Evolutionary conservation across 2,329 filamentous ascomycete genomes (phyloP).

Genomic region (Cladophialophora yegresii): DNA sequence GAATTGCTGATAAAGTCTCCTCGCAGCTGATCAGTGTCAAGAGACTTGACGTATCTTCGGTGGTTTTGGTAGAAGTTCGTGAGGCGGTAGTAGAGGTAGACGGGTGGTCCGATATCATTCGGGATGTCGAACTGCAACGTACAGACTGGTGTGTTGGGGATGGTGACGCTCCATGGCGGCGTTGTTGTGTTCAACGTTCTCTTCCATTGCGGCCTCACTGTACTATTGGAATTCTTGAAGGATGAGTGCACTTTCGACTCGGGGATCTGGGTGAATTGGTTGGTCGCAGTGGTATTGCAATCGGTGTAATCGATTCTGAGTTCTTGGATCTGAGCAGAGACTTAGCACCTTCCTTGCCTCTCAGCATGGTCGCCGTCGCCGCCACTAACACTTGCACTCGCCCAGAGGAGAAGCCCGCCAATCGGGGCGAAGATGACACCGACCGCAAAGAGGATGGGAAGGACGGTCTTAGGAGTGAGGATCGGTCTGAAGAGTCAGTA

Average conservation of each 20-base stretch:
- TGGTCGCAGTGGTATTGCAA: slow-evolving; percentile 62
- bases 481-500: slow-evolving; percentile 67
- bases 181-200: slow-evolving; percentile 31
- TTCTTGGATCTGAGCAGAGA: slow-evolving; percentile 73
- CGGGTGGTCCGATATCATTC: slow-evolving; percentile 74
- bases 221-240: slow-evolving; percentile 64
- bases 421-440: slow-evolving; percentile 93
- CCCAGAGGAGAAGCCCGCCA: slow-evolving; percentile 81
- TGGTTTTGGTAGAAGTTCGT: slow-evolving; percentile 99
- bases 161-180: slow-evolving; percentile 36
- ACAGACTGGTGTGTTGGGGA: slow-evolving; percentile 58
- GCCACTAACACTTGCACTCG: slow-evolving; percentile 70
- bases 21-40: slow-evolving; percentile 79
- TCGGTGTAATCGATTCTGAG: slow-evolving; percentile 86
- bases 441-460: slow-evolving; percentile 87
- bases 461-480: slow-evolving; percentile 87
- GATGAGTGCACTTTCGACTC: slow-evolving; percentile 61
- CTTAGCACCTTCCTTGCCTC: background rate
- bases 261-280: slow-evolving; percentile 57
- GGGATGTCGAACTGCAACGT: slow-evolving; percentile 76
- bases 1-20: slow-evolving; percentile 64
- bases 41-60: slow-evolving; percentile 88
- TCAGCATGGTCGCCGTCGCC: background rate
- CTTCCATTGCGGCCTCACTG: slow-evolving; percentile 41
- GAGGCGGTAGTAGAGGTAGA: slow-evolving; percentile 91